These are phyloP conservation scores for Nigrospora osmanthi DNA, from an alignment of 2,329 filamentous ascomycete genomes.

Conservation along the genomic window DNA sequence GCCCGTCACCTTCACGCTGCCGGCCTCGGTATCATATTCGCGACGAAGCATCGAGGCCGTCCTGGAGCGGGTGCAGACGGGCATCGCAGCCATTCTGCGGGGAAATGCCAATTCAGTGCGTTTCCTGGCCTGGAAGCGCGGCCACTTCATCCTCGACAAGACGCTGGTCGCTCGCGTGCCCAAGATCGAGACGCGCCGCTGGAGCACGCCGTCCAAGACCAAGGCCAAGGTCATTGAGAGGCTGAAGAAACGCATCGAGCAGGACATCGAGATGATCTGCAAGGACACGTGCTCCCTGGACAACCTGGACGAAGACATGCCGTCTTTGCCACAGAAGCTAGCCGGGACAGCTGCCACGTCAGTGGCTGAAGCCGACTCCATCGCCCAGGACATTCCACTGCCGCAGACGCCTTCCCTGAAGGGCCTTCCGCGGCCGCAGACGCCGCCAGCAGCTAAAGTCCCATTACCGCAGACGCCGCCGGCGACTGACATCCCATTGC, in stretches of 20 bases:
- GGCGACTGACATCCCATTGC: no score
- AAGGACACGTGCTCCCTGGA: constrained; percentile 42
- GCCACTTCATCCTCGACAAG: constrained; percentile 44
- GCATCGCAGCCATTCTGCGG: constrained; percentile 39
- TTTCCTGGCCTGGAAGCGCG: constrained; percentile 41
- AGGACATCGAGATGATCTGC: constrained; percentile 40
- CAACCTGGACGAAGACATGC: constrained; percentile 19
- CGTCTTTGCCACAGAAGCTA: not conserved
- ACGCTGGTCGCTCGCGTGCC: constrained; percentile 31
- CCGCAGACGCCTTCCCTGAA: no score
- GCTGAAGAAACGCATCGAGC: constrained; percentile 36
- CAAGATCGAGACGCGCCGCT: constrained; percentile 5
- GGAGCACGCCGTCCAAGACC: constrained; percentile 24
- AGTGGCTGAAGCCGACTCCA: not conserved
- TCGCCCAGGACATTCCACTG: no score
- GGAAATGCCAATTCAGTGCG: constrained; percentile 37
- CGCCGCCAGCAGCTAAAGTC: no score
- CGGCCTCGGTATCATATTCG: constrained; percentile 31
- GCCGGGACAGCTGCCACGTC: no score
- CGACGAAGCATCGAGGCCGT: constrained; percentile 38
- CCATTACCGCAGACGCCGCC: no score
- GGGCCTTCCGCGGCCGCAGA: no score
- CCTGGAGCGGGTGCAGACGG: constrained; percentile 42
- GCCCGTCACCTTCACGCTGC: constrained; percentile 36
- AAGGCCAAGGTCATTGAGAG: constrained; percentile 30